phyloP scores from a whole-genome alignment of 2,329 filamentous ascomycete genomes.

The Aureobasidium sp. region DNA sequence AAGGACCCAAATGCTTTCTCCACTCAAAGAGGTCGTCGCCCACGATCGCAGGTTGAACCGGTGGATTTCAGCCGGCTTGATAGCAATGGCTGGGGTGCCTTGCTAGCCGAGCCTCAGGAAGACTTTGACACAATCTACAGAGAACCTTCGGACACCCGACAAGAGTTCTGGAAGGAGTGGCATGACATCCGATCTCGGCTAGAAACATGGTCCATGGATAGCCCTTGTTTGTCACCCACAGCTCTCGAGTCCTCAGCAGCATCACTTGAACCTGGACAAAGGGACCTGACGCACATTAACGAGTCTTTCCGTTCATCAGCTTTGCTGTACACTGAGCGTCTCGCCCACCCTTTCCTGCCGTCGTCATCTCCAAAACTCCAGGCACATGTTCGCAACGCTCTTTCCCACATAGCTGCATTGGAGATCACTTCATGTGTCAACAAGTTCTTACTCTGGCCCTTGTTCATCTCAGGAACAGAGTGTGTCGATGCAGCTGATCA shows the following conservation, averaged over 20 bases:
- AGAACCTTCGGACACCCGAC: constrained; percentile 44
- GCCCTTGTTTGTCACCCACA: not conserved
- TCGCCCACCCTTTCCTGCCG: constrained; percentile 67
- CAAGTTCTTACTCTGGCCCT: constrained; percentile 87
- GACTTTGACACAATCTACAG: constrained; percentile 27
- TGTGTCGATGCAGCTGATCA: constrained; percentile 76
- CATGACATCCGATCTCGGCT: constrained; percentile 67
- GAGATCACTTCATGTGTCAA: constrained; percentile 64
- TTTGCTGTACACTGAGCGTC: constrained; percentile 79
- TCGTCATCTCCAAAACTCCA: constrained; percentile 72
- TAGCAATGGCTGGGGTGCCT: constrained; percentile 58
- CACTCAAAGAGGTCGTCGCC: not conserved
- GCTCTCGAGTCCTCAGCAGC: constrained; percentile 36
- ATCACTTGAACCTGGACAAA: constrained; percentile 44
- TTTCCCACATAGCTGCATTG: constrained; percentile 75
- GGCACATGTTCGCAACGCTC: constrained; percentile 69
- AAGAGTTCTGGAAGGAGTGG: constrained; percentile 78
- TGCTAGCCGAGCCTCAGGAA: constrained; percentile 36
- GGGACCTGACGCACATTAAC: constrained; percentile 72
- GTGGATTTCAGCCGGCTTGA: constrained; percentile 52
- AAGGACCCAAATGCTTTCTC: not conserved
- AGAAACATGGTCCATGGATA: constrained; percentile 66
- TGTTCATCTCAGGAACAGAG: constrained; percentile 85
- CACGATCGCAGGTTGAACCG: constrained; percentile 9
- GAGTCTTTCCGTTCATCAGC: constrained; percentile 87